Evolutionary conservation across 2,329 filamentous ascomycete species (phyloP).

Genomic region (Pseudocercospora crystallina): DNA sequence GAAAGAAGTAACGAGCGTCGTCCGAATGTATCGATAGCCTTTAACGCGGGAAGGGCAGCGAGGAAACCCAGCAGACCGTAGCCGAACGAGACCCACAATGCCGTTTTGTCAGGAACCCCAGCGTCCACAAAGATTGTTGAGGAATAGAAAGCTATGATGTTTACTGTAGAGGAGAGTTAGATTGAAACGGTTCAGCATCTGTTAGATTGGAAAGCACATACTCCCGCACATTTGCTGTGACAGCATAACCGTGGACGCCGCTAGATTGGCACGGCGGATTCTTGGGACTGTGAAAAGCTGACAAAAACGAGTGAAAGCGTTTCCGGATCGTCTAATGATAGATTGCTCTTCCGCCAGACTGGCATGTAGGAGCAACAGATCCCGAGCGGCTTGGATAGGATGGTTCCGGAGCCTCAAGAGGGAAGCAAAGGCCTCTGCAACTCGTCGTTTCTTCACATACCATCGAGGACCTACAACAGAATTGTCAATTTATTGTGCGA

Average conservation of each 20-base stretch:
- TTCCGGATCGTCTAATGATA: not conserved
- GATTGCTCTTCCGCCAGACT: not conserved
- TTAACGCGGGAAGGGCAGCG: conserved; percentile 59
- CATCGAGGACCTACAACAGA: not conserved
- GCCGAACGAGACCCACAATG: conserved; percentile 56
- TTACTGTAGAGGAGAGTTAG: conserved; percentile 23
- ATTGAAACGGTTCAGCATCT: conserved; percentile 5
- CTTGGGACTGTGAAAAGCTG: conserved; percentile 25
- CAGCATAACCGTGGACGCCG: conserved; percentile 19
- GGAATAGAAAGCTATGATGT: conserved; percentile 39
- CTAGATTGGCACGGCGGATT: conserved; percentile 21
- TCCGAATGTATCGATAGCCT: conserved; percentile 50
- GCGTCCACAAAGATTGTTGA: conserved; percentile 33
- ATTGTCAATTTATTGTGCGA: too few relatives aligned
- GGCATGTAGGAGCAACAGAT: not conserved
- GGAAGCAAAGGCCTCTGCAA: not conserved
- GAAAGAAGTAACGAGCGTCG: conserved; percentile 51
- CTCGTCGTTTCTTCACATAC: not conserved
- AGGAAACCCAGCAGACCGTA: conserved; percentile 60
- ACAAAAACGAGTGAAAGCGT: not conserved
- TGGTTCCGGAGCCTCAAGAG: not conserved
- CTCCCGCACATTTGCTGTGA: conserved; percentile 17
- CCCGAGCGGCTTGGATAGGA: not conserved
- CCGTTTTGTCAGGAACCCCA: conserved; percentile 41
- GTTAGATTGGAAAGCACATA: conserved; percentile 27